Percentiles rank a stretch among this genome's conserved stretches.
Conservation (phyloP, 2,329 filamentous ascomycete species). For the Cordyceps cateniannulata region DNA sequence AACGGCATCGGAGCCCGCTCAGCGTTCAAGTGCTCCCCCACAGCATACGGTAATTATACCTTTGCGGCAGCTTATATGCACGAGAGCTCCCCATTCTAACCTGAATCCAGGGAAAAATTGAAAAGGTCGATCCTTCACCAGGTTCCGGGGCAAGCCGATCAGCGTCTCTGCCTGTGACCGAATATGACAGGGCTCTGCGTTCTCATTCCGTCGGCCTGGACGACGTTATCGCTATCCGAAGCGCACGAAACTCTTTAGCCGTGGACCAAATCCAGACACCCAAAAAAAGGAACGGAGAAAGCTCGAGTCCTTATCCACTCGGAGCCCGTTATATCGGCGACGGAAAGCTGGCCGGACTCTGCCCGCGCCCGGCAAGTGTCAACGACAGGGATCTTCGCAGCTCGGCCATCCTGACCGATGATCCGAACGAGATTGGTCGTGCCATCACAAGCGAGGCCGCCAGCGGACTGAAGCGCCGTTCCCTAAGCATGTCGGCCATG, state of each 20-base stretch:
- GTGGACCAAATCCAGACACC: slow-evolving; percentile 32
- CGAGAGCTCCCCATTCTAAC: background rate
- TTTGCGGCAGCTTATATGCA: background rate
- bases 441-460: slow-evolving; percentile 51
- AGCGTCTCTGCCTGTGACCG: slow-evolving; percentile 52
- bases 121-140: background rate
- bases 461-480: slow-evolving; percentile 44
- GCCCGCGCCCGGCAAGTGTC: slow-evolving; percentile 55
- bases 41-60: slow-evolving; percentile 14
- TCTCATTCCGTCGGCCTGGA: slow-evolving; percentile 55
- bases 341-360: slow-evolving; percentile 46
- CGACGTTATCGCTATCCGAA: slow-evolving; percentile 47
- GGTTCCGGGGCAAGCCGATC: slow-evolving; percentile 39
- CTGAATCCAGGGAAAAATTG: background rate
- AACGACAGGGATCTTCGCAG: slow-evolving; percentile 38
- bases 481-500: slow-evolving; percentile 53
- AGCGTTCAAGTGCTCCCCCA: slow-evolving; percentile 3
- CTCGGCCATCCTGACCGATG: slow-evolving; percentile 27
- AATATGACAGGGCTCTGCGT: slow-evolving; percentile 53
- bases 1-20: background rate
- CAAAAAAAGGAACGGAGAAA: slow-evolving; percentile 22
- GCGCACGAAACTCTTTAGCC: slow-evolving; percentile 46
- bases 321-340: slow-evolving; percentile 22
- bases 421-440: slow-evolving; percentile 52
- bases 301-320: slow-evolving; percentile 17